A percentile compares a stretch with the other conserved stretches of the same genome.
These are phyloP conservation scores for Bathelium albidoporum DNA, from an alignment of 495 filamentous ascomycete genomes.

Conservation along the genomic window DNA sequence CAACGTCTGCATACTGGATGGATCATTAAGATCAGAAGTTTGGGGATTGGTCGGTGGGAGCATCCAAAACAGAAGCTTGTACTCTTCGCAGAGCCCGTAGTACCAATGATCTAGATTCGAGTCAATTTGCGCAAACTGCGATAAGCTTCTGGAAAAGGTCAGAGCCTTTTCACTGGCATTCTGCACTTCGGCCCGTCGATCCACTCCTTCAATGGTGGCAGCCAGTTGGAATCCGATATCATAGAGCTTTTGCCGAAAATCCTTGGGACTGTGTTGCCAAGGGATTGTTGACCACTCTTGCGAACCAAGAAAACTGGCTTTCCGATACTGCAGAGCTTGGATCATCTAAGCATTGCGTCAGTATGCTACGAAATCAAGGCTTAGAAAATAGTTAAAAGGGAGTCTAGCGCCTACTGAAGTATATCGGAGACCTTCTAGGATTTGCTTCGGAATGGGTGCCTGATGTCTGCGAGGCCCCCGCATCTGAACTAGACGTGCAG, in stretches of 20 bases:
- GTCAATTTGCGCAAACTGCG: background rate
- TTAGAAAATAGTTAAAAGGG: background rate
- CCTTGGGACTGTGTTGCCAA: background rate
- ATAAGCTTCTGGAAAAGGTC: background rate
- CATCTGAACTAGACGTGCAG: background rate
- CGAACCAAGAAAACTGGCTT: background rate
- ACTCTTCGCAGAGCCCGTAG: background rate
- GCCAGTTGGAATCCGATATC: background rate
- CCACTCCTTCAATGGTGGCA: background rate
- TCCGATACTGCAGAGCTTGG: slow-evolving; percentile 1
- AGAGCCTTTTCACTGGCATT: background rate
- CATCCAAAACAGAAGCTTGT: background rate
- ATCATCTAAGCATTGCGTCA: background rate
- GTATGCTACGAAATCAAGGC: background rate
- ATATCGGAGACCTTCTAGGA: background rate
- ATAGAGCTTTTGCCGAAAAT: background rate
- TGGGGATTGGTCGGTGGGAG: background rate
- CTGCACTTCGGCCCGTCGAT: background rate
- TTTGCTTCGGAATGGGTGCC: background rate
- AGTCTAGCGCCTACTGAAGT: background rate
- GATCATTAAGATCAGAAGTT: background rate
- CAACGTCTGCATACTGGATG: background rate
- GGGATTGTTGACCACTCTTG: background rate
- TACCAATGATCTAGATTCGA: background rate
- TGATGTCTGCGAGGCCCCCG: background rate